Percentiles rank a stretch among this genome's conserved stretches.
Conservation (phyloP, 257 asterid species). For the Solanum bulbocastanum region DNA sequence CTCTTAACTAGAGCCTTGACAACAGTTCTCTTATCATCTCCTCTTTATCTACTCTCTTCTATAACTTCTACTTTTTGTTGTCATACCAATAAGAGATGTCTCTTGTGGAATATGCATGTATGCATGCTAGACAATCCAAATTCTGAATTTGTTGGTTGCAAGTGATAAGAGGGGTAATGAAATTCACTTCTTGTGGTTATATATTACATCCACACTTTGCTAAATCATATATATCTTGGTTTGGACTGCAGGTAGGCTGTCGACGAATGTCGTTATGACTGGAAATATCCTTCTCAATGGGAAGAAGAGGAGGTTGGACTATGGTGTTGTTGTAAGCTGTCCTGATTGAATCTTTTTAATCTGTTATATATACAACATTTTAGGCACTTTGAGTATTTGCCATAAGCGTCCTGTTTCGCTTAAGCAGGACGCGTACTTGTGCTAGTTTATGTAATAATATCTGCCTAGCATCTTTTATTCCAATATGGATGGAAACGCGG, state of each 20-base stretch:
- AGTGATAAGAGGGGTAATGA: neutral
- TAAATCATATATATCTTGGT: neutral
- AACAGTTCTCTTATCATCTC: neutral
- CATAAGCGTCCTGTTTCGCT: neutral
- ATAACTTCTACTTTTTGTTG: neutral
- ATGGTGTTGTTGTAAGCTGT: constrained; percentile 74
- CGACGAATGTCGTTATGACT: constrained; percentile 77
- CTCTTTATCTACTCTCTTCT: neutral
- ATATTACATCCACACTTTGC: neutral
- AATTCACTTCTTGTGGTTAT: neutral
- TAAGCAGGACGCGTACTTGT: neutral
- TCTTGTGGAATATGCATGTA: neutral
- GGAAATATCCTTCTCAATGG: constrained; percentile 88
- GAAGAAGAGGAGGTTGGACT: constrained; percentile 62
- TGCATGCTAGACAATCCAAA: neutral
- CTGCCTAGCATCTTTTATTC: neutral
- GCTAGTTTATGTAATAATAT: neutral
- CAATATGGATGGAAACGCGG: neutral
- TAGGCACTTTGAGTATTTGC: neutral
- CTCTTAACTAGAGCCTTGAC: neutral
- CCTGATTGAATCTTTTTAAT: neutral
- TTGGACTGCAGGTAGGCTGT: constrained; percentile 60
- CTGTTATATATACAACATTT: neutral
- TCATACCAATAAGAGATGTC: neutral
- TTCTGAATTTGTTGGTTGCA: neutral